phyloP scores from a whole-genome alignment of 2,329 filamentous ascomycete genomes.

The Claviceps arundinis region DNA sequence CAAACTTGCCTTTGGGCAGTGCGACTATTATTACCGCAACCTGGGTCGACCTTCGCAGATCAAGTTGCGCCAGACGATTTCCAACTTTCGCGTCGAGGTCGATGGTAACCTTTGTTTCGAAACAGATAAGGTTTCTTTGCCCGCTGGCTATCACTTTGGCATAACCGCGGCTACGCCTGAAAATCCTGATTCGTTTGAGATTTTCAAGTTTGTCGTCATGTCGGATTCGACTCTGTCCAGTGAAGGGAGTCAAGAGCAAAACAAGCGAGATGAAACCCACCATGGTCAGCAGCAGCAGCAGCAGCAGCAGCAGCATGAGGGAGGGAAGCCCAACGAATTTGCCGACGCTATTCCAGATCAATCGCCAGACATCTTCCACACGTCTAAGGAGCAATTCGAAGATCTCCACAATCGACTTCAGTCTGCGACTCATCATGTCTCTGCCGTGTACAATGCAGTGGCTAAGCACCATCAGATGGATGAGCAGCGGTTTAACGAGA shows the following conservation, averaged over 20 bases:
- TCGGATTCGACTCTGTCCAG: conserved; percentile 30
- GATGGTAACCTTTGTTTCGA: conserved; percentile 77
- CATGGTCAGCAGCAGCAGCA: conserved; percentile 11
- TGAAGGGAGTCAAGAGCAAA: conserved; percentile 6
- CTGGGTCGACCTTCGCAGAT: conserved; percentile 71
- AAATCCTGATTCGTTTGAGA: conserved; percentile 85
- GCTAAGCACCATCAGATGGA: conserved; percentile 34
- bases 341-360: conserved; percentile 30
- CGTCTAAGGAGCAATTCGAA: conserved; percentile 53
- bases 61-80: conserved; percentile 52
- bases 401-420: conserved; percentile 80
- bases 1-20: conserved; percentile 83
- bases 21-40: conserved; percentile 83
- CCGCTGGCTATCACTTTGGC: conserved; percentile 71
- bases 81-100: conserved; percentile 62
- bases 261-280: too few species aligned
- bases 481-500: conserved; percentile 44
- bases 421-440: conserved; percentile 54
- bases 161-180: conserved; percentile 81
- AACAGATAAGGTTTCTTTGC: conserved; percentile 65
- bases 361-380: conserved; percentile 32
- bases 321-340: conserved; percentile 10
- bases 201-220: conserved; percentile 73
- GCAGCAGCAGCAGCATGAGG: conserved; percentile 20
- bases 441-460: conserved; percentile 45